phyloP scores from a whole-genome alignment of 192 early-diverging fungal genomes.

The Backusella macrospora region DNA sequence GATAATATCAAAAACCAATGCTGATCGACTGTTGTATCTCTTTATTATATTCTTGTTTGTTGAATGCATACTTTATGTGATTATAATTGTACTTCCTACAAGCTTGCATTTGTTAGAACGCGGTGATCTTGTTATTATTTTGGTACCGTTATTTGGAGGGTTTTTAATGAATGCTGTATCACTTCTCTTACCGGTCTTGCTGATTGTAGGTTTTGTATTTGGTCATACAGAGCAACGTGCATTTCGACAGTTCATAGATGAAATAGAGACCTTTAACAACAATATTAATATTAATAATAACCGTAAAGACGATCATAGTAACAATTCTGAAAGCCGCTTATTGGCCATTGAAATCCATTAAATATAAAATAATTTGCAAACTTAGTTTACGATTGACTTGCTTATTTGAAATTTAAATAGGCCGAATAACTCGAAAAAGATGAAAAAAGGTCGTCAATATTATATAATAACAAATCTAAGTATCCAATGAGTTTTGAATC shows the following conservation, averaged over 20 bases:
- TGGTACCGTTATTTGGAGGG: slow-evolving; percentile 22
- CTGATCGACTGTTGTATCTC: not conserved
- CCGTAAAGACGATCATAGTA: too few species aligned
- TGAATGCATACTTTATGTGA: slow-evolving; percentile 6
- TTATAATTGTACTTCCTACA: slow-evolving; percentile 6
- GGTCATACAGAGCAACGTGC: slow-evolving; percentile 27
- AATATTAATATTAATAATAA: not conserved
- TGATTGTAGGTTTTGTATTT: slow-evolving; percentile 32
- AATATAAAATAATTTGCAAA: too few species aligned
- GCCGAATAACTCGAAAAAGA: too few species aligned
- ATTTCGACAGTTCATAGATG: slow-evolving; percentile 13
- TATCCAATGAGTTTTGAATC: too few species aligned
- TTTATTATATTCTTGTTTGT: not conserved
- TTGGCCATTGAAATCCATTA: too few species aligned
- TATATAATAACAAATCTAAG: too few species aligned
- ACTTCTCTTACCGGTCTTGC: slow-evolving; percentile 7
- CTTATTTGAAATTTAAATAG: too few species aligned
- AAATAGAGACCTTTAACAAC: slow-evolving; percentile 14
- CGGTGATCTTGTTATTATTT: not conserved
- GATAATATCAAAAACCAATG: slow-evolving; percentile 1
- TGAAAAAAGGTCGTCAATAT: too few species aligned
- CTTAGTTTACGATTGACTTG: too few species aligned
- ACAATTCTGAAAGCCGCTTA: too few species aligned
- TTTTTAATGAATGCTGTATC: not conserved
- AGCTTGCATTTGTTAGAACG: not conserved